Evolutionary conservation across 176 grass and related monocot genomes (phyloP).

Genomic region (Avena sativa): DNA sequence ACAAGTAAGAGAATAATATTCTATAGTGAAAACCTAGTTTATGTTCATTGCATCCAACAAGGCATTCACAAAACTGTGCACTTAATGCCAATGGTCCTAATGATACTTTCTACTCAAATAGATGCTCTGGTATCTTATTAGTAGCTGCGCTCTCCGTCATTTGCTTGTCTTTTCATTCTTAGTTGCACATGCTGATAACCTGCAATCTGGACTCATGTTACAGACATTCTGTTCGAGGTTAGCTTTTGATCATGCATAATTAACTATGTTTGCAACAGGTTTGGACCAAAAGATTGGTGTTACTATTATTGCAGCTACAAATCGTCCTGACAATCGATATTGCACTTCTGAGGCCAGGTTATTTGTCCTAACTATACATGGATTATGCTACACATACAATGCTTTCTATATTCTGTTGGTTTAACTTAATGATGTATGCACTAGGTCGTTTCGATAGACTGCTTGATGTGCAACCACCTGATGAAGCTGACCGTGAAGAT

Average conservation of each 20-base stretch:
- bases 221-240: not conserved
- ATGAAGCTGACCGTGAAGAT: slow-evolving; percentile 68
- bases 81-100: not conserved
- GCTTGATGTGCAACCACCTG: slow-evolving; percentile 86
- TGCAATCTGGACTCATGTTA: slow-evolving; percentile 5
- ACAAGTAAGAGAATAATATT: slow-evolving; percentile 13
- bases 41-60: not conserved
- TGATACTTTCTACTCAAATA: not conserved
- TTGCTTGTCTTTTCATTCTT: slow-evolving; percentile 18
- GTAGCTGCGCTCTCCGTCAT: not conserved
- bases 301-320: slow-evolving; percentile 93
- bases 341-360: slow-evolving; percentile 91
- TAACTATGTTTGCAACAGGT: slow-evolving; percentile 60
- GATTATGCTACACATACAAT: not conserved
- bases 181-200: slow-evolving; percentile 2
- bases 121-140: not conserved
- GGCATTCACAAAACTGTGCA: not conserved
- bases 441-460: slow-evolving; percentile 92
- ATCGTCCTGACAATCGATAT: slow-evolving; percentile 95
- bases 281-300: slow-evolving; percentile 73
- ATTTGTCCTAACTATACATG: not conserved
- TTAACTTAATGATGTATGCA: slow-evolving; percentile 37
- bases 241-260: slow-evolving; percentile 10
- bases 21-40: not conserved
- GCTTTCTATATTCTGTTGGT: not conserved